Evolutionary conservation across 116 monocot species (phyloP).

Genomic region (Posidonia oceanica): DNA sequence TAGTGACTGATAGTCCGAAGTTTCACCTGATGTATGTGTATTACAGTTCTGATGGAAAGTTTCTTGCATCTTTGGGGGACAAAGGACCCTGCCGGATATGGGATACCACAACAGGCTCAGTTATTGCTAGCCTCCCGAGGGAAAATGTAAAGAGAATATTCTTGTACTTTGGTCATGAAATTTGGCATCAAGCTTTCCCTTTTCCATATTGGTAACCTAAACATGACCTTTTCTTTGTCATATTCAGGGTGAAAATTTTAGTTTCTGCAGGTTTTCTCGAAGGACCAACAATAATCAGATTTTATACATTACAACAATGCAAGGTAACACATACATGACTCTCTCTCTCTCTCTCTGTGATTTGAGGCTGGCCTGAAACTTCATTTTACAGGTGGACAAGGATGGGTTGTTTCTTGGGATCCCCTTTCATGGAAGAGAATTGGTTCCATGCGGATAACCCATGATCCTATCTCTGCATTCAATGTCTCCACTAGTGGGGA

Average conservation of each 20-base stretch:
- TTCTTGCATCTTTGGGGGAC: slow-evolving; percentile 51
- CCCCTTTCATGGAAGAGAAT: slow-evolving; percentile 53
- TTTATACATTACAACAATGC: slow-evolving; percentile 46
- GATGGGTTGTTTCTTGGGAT: slow-evolving; percentile 56
- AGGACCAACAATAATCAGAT: slow-evolving; percentile 20
- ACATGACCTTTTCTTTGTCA: neutral
- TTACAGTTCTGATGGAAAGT: slow-evolving; percentile 59
- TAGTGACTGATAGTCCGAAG: too few species aligned
- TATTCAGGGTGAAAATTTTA: slow-evolving; percentile 69
- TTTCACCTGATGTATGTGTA: neutral
- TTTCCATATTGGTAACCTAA: neutral
- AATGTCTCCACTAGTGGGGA: slow-evolving; percentile 57
- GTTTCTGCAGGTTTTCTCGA: slow-evolving; percentile 67
- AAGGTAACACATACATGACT: slow-evolving; percentile 24
- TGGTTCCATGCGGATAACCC: slow-evolving; percentile 29
- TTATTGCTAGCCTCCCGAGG: slow-evolving; percentile 37
- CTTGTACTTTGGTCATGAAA: too few species aligned
- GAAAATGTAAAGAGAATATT: slow-evolving; percentile 35
- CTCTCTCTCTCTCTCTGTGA: slow-evolving; percentile 1
- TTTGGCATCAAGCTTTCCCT: neutral
- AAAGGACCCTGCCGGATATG: slow-evolving; percentile 66
- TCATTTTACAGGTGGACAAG: slow-evolving; percentile 43
- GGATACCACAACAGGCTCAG: slow-evolving; percentile 48
- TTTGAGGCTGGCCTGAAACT: neutral
- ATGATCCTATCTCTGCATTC: slow-evolving; percentile 71